These are phyloP conservation scores for Ambrosia artemisiifolia DNA, from an alignment of 129 eudicot genomes.

Conservation along the genomic window DNA sequence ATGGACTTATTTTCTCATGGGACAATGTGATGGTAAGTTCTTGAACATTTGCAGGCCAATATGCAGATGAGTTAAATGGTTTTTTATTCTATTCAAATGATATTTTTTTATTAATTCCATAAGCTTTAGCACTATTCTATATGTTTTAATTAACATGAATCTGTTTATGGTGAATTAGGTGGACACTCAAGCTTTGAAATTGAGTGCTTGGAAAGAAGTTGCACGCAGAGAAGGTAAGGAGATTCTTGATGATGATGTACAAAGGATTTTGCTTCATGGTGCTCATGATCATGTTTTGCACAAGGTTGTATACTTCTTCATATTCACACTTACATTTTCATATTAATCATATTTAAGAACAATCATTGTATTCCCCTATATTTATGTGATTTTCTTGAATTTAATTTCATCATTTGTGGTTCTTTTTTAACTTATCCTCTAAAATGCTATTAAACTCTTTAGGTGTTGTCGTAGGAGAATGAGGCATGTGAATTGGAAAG, in stretches of 20 bases:
- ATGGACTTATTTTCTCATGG: slow-evolving; percentile 96
- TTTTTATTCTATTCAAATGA: neutral
- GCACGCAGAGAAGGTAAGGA: slow-evolving; percentile 79
- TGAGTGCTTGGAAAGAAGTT: slow-evolving; percentile 85
- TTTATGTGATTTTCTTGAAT: too few relatives aligned
- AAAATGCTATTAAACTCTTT: too few relatives aligned
- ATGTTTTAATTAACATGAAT: neutral
- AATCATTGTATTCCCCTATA: too few relatives aligned
- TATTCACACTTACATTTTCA: neutral
- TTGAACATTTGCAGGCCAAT: neutral
- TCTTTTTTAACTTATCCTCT: too few relatives aligned
- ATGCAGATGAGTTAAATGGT: neutral
- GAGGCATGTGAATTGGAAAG: slow-evolving; percentile 59
- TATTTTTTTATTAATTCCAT: neutral
- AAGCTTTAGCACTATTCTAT: neutral
- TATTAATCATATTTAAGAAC: neutral
- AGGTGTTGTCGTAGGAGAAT: slow-evolving; percentile 68
- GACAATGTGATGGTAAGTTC: slow-evolving; percentile 80
- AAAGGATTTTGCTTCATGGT: slow-evolving; percentile 52
- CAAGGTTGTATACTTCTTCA: slow-evolving; percentile 44
- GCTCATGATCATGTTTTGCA: slow-evolving; percentile 66
- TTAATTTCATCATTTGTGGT: too few relatives aligned
- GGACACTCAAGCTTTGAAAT: slow-evolving; percentile 64
- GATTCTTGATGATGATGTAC: slow-evolving; percentile 56
- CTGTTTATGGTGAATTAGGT: slow-evolving; percentile 46